These are phyloP conservation scores for Clarireedia monteithiana DNA, from an alignment of 2,329 filamentous ascomycete species.

Conservation along the genomic window DNA sequence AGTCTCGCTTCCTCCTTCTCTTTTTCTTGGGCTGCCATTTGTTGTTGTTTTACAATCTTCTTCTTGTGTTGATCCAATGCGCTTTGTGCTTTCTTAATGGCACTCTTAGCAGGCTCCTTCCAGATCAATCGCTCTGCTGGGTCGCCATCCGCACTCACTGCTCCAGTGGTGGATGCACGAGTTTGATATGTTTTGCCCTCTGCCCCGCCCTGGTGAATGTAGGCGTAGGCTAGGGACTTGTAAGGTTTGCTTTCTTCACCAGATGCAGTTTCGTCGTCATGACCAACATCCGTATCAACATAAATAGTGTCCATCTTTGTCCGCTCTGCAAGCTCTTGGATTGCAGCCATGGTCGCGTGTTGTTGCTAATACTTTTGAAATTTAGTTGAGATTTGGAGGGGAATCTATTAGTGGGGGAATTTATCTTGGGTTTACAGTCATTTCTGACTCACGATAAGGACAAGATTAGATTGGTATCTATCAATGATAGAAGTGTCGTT, in stretches of 20 bases:
- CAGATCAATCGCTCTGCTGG: slow-evolving; percentile 57
- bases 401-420: slow-evolving; percentile 4
- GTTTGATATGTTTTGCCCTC: slow-evolving; percentile 54
- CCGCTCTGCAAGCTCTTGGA: slow-evolving; percentile 44
- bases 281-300: slow-evolving; percentile 73
- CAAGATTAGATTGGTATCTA: neutral
- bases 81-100: slow-evolving; percentile 75
- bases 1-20: slow-evolving; percentile 65
- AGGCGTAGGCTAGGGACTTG: slow-evolving; percentile 73
- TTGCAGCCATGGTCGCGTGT: slow-evolving; percentile 21
- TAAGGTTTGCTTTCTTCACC: slow-evolving; percentile 69
- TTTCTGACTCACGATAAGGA: neutral
- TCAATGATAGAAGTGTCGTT: slow-evolving; percentile 8
- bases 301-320: slow-evolving; percentile 50
- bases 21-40: slow-evolving; percentile 62
- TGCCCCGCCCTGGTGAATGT: slow-evolving; percentile 55
- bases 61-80: slow-evolving; percentile 71
- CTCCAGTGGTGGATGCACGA: slow-evolving; percentile 57
- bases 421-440: neutral
- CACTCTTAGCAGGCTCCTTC: slow-evolving; percentile 78
- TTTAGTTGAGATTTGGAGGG: neutral
- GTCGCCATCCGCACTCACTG: slow-evolving; percentile 55
- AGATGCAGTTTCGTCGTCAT: slow-evolving; percentile 57
- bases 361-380: neutral
- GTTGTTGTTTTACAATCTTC: slow-evolving; percentile 73